phyloP scores from a whole-genome alignment of 2,329 filamentous ascomycete species.

The Penicillium digitatum region DNA sequence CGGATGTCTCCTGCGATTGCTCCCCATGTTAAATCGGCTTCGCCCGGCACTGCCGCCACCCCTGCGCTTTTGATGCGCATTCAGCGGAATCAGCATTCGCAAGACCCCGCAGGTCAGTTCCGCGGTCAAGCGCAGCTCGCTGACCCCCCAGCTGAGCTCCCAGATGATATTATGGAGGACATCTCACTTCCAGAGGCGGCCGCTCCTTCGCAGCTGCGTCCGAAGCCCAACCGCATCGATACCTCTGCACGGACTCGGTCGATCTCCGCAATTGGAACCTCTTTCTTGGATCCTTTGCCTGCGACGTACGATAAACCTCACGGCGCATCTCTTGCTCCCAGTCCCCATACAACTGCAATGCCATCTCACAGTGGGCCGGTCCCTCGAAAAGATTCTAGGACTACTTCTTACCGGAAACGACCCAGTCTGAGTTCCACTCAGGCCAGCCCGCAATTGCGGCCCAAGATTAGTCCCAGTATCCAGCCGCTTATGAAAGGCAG shows the following conservation, averaged over 20 bases:
- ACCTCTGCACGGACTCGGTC: slow-evolving; percentile 50
- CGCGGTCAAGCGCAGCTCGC: slow-evolving; percentile 33
- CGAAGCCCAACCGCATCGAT: slow-evolving; percentile 50
- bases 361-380: slow-evolving; percentile 48
- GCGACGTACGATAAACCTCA: slow-evolving; percentile 28
- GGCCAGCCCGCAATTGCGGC: slow-evolving; percentile 80
- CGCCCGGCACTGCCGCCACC: slow-evolving; percentile 63
- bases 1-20: slow-evolving; percentile 41
- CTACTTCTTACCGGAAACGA: slow-evolving; percentile 57
- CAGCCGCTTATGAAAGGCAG: slow-evolving; percentile 78
- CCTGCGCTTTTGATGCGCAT: slow-evolving; percentile 85
- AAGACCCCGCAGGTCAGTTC: slow-evolving; percentile 38
- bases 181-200: slow-evolving; percentile 71
- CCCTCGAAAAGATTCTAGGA: slow-evolving; percentile 46
- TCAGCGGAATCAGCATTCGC: slow-evolving; percentile 46
- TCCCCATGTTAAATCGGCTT: slow-evolving; percentile 28
- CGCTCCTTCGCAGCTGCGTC: slow-evolving; percentile 43
- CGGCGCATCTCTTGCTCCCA: slow-evolving; percentile 44
- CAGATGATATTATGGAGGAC: slow-evolving; percentile 59
- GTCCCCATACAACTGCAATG: slow-evolving; percentile 52
- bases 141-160: slow-evolving; percentile 40
- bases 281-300: slow-evolving; percentile 35
- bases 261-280: slow-evolving; percentile 64
- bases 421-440: slow-evolving; percentile 67
- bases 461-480: slow-evolving; percentile 89